Evolutionary conservation across 441 rosid genomes (phyloP).

Genomic region (Erysimum cheiri): DNA sequence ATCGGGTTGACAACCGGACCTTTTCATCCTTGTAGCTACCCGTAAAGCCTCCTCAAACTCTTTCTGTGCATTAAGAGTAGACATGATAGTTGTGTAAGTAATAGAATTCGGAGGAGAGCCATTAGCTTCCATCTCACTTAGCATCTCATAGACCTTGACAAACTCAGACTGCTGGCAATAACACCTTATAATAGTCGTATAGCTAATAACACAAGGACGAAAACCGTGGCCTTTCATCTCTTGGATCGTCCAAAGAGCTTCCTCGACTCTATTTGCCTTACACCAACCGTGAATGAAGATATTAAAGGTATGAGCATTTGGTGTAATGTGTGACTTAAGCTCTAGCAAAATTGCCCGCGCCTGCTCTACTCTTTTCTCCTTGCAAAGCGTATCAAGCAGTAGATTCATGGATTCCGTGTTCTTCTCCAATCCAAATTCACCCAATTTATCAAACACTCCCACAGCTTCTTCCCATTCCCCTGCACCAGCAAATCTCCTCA

Average conservation of each 20-base stretch:
- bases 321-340: slow-evolving; percentile 66
- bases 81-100: slow-evolving; percentile 73
- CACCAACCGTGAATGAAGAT: slow-evolving; percentile 95
- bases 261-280: slow-evolving; percentile 70
- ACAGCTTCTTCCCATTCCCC: slow-evolving; percentile 86
- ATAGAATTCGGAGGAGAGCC: slow-evolving; percentile 68
- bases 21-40: slow-evolving; percentile 56
- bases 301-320: slow-evolving; percentile 71
- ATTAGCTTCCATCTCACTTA: slow-evolving; percentile 73
- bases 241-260: slow-evolving; percentile 87
- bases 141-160: slow-evolving; percentile 60
- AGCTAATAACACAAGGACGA: slow-evolving; percentile 75
- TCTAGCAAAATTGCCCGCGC: slow-evolving; percentile 64
- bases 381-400: slow-evolving; percentile 81
- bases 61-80: slow-evolving; percentile 59
- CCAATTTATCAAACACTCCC: slow-evolving; percentile 60
- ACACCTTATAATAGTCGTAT: slow-evolving; percentile 69
- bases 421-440: slow-evolving; percentile 67
- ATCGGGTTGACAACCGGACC: slow-evolving; percentile 60
- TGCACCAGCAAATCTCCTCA: slow-evolving; percentile 84
- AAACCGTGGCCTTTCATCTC: slow-evolving; percentile 85
- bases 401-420: slow-evolving; percentile 77
- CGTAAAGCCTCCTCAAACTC: slow-evolving; percentile 65
- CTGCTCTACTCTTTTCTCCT: slow-evolving; percentile 68
- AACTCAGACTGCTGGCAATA: slow-evolving; percentile 57